phyloP scores from a whole-genome alignment of 2,329 filamentous ascomycete species.

The Ophiosphaerella korrae region DNA sequence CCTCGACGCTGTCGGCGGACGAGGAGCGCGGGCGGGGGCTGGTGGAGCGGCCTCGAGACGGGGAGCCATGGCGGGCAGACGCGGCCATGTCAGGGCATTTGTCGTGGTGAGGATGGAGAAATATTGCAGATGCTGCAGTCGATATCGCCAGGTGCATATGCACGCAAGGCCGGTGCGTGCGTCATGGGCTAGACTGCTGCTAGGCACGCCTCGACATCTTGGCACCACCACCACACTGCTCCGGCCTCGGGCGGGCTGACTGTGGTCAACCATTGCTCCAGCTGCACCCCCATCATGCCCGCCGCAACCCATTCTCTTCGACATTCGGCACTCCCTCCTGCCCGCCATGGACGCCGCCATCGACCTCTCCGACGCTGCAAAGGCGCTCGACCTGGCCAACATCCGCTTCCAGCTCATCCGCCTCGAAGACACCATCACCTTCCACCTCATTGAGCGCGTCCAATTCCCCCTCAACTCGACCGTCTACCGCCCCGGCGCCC shows the following conservation, averaged over 20 bases:
- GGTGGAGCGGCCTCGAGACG: slow-evolving; percentile 35
- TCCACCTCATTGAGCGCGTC: slow-evolving; percentile 95
- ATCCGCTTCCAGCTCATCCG: slow-evolving; percentile 95
- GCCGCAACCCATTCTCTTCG: no score
- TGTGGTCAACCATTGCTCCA: no score
- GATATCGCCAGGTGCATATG: no score
- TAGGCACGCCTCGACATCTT: no score
- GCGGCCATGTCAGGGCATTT: slow-evolving; percentile 33
- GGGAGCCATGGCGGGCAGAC: slow-evolving; percentile 37
- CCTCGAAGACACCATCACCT: slow-evolving; percentile 96
- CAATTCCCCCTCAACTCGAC: slow-evolving; percentile 92
- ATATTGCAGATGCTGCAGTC: no score
- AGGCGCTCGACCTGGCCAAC: slow-evolving; percentile 85
- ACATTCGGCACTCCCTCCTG: background rate
- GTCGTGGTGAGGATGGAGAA: background rate
- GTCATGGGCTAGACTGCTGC: no score
- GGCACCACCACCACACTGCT: no score
- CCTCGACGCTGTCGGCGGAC: slow-evolving; percentile 35
- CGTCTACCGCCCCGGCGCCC: slow-evolving; percentile 82
- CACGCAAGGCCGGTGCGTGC: no score
- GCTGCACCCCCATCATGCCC: no score
- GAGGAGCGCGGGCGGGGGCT: slow-evolving; percentile 35
- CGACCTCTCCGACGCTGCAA: slow-evolving; percentile 81
- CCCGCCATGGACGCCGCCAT: slow-evolving; percentile 83
- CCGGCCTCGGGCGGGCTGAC: no score